These are phyloP conservation scores for Cyberlindnera misumaiensis DNA, from an alignment of 805 yeast species.

Conservation along the genomic window DNA sequence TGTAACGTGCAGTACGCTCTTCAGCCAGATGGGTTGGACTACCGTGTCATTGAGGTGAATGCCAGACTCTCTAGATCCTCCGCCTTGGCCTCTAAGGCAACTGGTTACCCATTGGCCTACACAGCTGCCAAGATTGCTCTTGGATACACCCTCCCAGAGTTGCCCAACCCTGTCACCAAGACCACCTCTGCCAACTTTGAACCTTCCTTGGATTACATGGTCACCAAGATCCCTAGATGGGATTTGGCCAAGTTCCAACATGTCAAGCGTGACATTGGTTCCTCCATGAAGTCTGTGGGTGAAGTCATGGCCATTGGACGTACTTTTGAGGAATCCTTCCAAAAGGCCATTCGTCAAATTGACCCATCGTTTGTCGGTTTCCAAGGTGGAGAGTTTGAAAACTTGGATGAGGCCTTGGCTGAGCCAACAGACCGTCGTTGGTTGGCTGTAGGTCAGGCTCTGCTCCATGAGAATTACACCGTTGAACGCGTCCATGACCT, in stretches of 20 bases:
- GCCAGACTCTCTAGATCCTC: slow-evolving; percentile 96
- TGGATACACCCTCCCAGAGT: slow-evolving; percentile 89
- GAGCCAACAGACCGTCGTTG: slow-evolving; percentile 95
- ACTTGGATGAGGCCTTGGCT: slow-evolving; percentile 68
- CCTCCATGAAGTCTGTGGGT: slow-evolving; percentile 98
- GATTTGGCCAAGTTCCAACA: slow-evolving; percentile 93
- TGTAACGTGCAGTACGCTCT: slow-evolving; percentile 97
- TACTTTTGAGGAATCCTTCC: slow-evolving; percentile 94
- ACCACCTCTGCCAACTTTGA: slow-evolving; percentile 95
- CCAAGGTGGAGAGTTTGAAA: slow-evolving; percentile 79
- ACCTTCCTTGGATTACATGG: slow-evolving; percentile 94
- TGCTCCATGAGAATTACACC: slow-evolving; percentile 82
- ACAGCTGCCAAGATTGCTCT: slow-evolving; percentile 97
- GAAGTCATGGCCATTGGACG: slow-evolving; percentile 99
- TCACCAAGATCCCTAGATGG: slow-evolving; percentile 98
- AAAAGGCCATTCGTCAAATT: slow-evolving; percentile 93
- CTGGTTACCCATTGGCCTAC: slow-evolving; percentile 97
- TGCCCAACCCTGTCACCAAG: slow-evolving; percentile 94
- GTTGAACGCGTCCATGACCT: slow-evolving; percentile 91
- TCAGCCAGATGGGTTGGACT: slow-evolving; percentile 92
- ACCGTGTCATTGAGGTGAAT: slow-evolving; percentile 94
- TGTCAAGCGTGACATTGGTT: slow-evolving; percentile 88
- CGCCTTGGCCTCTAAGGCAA: slow-evolving; percentile 96
- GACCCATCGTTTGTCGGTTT: slow-evolving; percentile 88
- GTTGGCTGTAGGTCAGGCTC: slow-evolving; percentile 97